phyloP scores from a whole-genome alignment of 2,329 filamentous ascomycete species.

The Xylariaceae sp. region DNA sequence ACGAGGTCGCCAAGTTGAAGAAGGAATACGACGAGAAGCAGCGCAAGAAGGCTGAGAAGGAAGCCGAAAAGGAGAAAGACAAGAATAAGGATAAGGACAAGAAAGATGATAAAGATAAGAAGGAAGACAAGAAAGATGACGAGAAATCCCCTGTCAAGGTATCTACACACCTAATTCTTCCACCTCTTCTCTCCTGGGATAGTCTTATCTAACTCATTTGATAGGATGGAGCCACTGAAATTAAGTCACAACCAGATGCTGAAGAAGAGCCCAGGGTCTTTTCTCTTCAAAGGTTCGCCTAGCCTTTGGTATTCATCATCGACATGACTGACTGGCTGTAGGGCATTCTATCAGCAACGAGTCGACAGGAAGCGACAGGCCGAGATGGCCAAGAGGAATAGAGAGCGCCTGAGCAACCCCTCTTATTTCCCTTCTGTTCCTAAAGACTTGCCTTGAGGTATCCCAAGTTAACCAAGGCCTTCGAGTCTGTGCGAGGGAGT shows the following conservation, averaged over 20 bases:
- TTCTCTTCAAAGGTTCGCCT: conserved; percentile 67
- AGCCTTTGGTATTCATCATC: background rate
- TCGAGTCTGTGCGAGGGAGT: too few relatives aligned
- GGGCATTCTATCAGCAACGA: conserved; percentile 82
- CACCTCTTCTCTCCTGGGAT: background rate
- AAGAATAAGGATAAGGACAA: conserved; percentile 45
- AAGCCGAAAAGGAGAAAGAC: conserved; percentile 52
- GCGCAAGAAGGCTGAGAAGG: conserved; percentile 64
- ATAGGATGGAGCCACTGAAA: conserved; percentile 35
- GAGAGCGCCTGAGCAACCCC: conserved; percentile 74
- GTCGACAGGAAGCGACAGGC: conserved; percentile 72
- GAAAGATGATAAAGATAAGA: conserved; percentile 39
- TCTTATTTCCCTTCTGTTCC: conserved; percentile 83
- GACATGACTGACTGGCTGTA: conserved; percentile 35
- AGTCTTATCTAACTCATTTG: background rate
- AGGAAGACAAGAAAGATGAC: conserved; percentile 30
- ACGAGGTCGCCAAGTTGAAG: conserved; percentile 61
- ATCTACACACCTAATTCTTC: conserved; percentile 1
- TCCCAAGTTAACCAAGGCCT: background rate
- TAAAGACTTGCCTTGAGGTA: conserved; percentile 36
- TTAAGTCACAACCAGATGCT: conserved; percentile 29
- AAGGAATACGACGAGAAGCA: conserved; percentile 76
- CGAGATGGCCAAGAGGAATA: conserved; percentile 76
- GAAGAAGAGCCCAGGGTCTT: conserved; percentile 78
- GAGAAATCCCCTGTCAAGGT: conserved; percentile 34